Percentiles rank a stretch among this genome's conserved stretches.
phyloP scores from a whole-genome alignment of 352 stramenopile genomes.

The Blastocystis sp. region DNA sequence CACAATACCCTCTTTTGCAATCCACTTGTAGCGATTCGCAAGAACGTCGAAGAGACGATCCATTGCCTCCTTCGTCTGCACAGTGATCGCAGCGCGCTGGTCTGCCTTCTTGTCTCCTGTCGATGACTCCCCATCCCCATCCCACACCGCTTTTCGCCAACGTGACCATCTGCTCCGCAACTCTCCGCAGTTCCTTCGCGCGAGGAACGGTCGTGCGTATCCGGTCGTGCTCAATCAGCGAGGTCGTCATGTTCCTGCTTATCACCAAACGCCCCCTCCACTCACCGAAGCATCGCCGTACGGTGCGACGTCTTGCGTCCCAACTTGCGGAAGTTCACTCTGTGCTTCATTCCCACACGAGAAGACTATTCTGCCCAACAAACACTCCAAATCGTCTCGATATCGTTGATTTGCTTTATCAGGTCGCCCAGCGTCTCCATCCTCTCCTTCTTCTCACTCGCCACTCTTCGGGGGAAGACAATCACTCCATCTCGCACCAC shows the following conservation, averaged over 20 bases:
- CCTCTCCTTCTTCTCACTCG: not conserved
- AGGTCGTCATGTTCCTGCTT: slow-evolving; percentile 83
- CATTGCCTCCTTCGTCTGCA: slow-evolving; percentile 78
- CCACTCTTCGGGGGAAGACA: slow-evolving; percentile 1
- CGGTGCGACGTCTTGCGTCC: slow-evolving; percentile 82
- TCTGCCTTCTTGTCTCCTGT: slow-evolving; percentile 73
- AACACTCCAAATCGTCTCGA: slow-evolving; percentile 59
- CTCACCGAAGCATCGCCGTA: slow-evolving; percentile 80
- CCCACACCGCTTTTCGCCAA: slow-evolving; percentile 79
- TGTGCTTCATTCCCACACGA: slow-evolving; percentile 76
- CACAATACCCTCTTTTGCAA: not conserved
- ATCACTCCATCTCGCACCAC: not conserved
- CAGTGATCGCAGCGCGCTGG: slow-evolving; percentile 77
- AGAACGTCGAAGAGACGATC: slow-evolving; percentile 83
- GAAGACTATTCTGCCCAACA: slow-evolving; percentile 5
- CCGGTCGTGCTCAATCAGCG: slow-evolving; percentile 84
- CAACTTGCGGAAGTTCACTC: slow-evolving; percentile 82
- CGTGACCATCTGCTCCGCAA: slow-evolving; percentile 84
- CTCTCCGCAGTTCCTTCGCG: slow-evolving; percentile 83
- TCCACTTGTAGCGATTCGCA: slow-evolving; percentile 78
- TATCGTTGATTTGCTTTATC: slow-evolving; percentile 41
- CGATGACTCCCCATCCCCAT: not conserved
- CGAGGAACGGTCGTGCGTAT: slow-evolving; percentile 85
- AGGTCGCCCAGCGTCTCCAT: slow-evolving; percentile 54
- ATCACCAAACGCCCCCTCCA: slow-evolving; percentile 80